Evolutionary conservation across 2,329 filamentous ascomycete genomes (phyloP), one percentile per base, ranked within the genome.

Genomic region (Nectriaceae sp.): DNA sequence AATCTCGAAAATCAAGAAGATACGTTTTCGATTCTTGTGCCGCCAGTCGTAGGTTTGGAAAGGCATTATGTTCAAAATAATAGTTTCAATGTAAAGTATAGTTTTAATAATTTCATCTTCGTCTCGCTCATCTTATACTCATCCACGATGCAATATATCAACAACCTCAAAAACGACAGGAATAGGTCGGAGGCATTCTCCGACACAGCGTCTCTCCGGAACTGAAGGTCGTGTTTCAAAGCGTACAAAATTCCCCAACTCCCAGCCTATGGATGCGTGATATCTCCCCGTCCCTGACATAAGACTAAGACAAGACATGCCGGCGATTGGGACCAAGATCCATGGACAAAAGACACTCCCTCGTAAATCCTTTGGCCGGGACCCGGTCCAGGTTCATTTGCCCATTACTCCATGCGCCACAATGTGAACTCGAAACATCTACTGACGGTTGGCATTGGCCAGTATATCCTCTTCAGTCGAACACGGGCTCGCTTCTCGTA

Each of bases 401-500:
- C 55, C 53, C 48, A 35, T 50, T 59, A 63, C 62, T 60, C 60
- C 61, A 47, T 65, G 49, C 60, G 60, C 60, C 60, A 48, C 38
- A 51, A 60, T 60, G 56, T 46, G 48, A 40, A 46, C 47, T 49
- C 46, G 55, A 40, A 37, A 43, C 44, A 46, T 31, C 46, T 39
- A 36, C 42, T 31, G 20, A 52, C 39, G 11, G 42, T 20, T 41
- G 26, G 5, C 36, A n/a, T 40, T 41, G 16, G 2, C 31, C 41
- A 50, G 42, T 15, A 20, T 21, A 43, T 35, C 29, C 36, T 18
- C 24, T 38, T 33, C 22, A 10, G 18, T 39, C 37, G n/a, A 39
- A 21, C 18, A 20, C 11, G 33, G 16, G 18, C 10, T 37, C 11
- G 15, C 26, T 31, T 31, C 26, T 8, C 26, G 26, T 31, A 31